Evolutionary conservation across 2,329 filamentous ascomycete genomes (phyloP), one percentile per base, ranked within the genome.

Genomic region (Aspergillus novofumigatus): DNA sequence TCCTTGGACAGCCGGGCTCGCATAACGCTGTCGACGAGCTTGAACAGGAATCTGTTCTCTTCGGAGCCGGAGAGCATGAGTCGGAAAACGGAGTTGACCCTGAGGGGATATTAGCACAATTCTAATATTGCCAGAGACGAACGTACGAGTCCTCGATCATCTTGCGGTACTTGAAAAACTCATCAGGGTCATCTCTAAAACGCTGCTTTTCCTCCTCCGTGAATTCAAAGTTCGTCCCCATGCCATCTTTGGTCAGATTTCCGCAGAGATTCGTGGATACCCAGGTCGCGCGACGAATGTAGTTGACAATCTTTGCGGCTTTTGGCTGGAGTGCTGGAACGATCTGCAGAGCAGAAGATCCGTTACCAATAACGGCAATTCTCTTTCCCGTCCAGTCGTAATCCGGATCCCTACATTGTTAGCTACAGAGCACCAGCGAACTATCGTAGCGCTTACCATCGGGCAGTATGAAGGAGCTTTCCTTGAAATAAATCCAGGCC

Each of bases 291-390:
- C 59, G 63, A 1, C 70, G 68, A 25, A 71, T 65, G 53, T 65
- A 72, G 44, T 67, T 72, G 11, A 66, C 64, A 1, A 71, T 28
- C 44, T 63, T 62, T 1, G 44, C 49, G 0, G 60, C 65, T 17
- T 59, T 62, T 3, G 58, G 44, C 49, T 67, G 59, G 41, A 64
- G 9, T 0, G 4, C 10, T 14, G 44, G 44, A 11, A 47, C n/a
- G 57, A 47, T 6, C 44, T 47, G 44, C 5, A 47, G 8, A 23
- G 44, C 44, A 23, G 44, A 56, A 47, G 69, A 67, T 4, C 72
- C 72, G 49, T 68, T 71, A 1, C 73, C 72, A 38, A 75, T 69
- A 10, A 74, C 52, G 3, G 72, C 72, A 1, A 75, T 59, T 9
- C 35, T 56, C 42, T 71, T 72, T n/a, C 59, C 65, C 3, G 53